Base-by-base conservation (phyloP, 495 filamentous ascomycete species). In the Aspergillus steynii region DNA sequence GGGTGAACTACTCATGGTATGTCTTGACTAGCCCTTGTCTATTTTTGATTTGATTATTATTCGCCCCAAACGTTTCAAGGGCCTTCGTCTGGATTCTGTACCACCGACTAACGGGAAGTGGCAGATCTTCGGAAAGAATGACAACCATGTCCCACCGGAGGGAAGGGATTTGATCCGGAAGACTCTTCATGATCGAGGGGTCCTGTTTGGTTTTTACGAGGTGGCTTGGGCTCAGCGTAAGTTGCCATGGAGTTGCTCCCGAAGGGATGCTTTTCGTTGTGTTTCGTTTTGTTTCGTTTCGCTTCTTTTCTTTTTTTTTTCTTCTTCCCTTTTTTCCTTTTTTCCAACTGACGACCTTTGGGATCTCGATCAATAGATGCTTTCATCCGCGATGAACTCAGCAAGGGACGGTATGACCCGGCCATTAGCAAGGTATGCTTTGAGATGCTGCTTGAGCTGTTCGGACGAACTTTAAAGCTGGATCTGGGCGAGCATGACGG, bases 381-480 rank as follows among this genome's bases (percentile, higher is more conserved):
- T 0, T 98, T 98, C 67, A 96, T 98, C 68, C 85, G 94, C n/a
- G 94, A 97, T 68, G 94, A 98, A 75, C 79, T 93, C 50, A 92
- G 88, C 69, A 98, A 97, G 77, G 93, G 93, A 5, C 83, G 94
- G 12, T 98, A 96, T 65, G 94, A 98, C 65, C 91, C 94, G 0
- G 90, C 88, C 2, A 85, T 98, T 56, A 86, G 85, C 10, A 92
- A 91, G 70, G 83, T 90, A n/a, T 96, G 93, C 75, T 97, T 96
- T 69, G 89, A 94, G 82, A 90, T 97, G 72, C 71, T 98, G 62
- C 74, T 92, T 26, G 94, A 98, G 77, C 67, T 96, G 56, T 97
- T 97, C 77, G 86, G 83, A 5, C 79, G 94, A 32, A 88, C 83
- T 1, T 72, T 98, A 72, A 90, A 88, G 77, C 76, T 86, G 26